These are phyloP conservation scores for Kentomonas sorsogonicus DNA, from an alignment of 208 protist genomes.

Conservation along the genomic window DNA sequence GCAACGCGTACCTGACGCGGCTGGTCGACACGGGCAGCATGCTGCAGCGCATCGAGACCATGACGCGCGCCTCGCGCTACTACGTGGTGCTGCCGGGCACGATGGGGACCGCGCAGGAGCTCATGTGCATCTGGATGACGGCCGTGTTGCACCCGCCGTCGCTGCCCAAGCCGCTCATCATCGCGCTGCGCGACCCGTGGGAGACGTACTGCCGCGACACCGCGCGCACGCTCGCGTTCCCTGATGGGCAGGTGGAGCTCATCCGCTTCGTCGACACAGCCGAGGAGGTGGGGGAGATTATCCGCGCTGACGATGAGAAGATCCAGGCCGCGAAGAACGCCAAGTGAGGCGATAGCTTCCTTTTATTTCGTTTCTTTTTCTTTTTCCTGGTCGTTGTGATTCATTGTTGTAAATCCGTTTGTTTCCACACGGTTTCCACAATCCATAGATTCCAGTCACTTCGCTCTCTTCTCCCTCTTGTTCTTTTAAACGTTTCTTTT, in stretches of 20 bases:
- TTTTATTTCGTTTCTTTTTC: neutral
- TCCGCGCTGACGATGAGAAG: slow-evolving; percentile 2
- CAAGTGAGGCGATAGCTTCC: neutral
- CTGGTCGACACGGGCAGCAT: slow-evolving; percentile 34
- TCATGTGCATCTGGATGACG: slow-evolving; percentile 57
- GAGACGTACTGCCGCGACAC: slow-evolving; percentile 42
- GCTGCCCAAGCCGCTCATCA: slow-evolving; percentile 34
- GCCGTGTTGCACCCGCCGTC: slow-evolving; percentile 27
- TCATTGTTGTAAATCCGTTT: neutral
- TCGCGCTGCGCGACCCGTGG: slow-evolving; percentile 69
- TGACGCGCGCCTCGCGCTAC: slow-evolving; percentile 53
- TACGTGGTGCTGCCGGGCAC: slow-evolving; percentile 62
- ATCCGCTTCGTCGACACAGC: slow-evolving; percentile 59
- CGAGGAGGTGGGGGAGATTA: slow-evolving; percentile 36
- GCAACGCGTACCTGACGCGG: slow-evolving; percentile 56
- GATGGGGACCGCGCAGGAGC: slow-evolving; percentile 59
- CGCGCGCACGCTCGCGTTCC: slow-evolving; percentile 25
- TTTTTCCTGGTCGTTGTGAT: neutral
- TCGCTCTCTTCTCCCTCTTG: no score
- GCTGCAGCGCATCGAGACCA: slow-evolving; percentile 54
- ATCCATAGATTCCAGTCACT: no score
- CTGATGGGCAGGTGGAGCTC: slow-evolving; percentile 18
- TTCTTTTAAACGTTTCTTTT: no score
- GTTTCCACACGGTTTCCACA: no score
- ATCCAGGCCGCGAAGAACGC: neutral